Evolutionary conservation across 1,284 basidiomycete species (phyloP).

Genomic region (Heliocybe sulcata): DNA sequence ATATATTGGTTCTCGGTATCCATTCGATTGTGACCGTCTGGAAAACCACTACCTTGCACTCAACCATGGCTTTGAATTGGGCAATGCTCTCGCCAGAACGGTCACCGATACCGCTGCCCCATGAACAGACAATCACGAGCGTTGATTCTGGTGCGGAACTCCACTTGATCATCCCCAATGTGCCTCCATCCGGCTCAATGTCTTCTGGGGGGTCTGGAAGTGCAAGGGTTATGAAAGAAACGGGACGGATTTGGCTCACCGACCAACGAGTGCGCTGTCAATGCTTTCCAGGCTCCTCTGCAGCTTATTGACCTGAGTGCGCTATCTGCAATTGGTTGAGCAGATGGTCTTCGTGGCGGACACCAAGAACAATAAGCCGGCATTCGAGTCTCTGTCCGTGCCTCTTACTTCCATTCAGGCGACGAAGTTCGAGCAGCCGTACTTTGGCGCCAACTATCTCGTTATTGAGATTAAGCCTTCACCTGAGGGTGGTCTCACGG

Average conservation of each 20-base stretch:
- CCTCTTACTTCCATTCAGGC: constrained; percentile 58
- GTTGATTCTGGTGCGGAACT: constrained; percentile 53
- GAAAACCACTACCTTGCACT: background rate
- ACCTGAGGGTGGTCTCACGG: constrained; percentile 51
- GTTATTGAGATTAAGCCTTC: constrained; percentile 59
- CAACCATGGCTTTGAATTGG: constrained; percentile 72
- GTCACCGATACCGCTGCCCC: constrained; percentile 54
- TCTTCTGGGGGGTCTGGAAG: constrained; percentile 45
- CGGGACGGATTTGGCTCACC: constrained; percentile 55
- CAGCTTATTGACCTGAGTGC: background rate
- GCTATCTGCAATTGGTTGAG: constrained; percentile 3
- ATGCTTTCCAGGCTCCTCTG: background rate
- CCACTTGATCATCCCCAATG: constrained; percentile 47
- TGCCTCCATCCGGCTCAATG: constrained; percentile 31
- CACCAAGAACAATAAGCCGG: constrained; percentile 31
- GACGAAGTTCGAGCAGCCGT: constrained; percentile 69
- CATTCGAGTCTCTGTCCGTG: constrained; percentile 44
- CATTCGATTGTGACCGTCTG: background rate
- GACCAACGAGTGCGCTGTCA: constrained; percentile 58
- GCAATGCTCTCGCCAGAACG: constrained; percentile 54
- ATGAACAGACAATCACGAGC: constrained; percentile 51
- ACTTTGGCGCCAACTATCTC: constrained; percentile 63
- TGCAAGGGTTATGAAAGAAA: constrained; percentile 47
- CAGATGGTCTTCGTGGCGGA: constrained; percentile 60
- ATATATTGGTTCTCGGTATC: background rate